Base-by-base conservation (phyloP, 768 basidiomycete genomes). In the Suillus decipiens region DNA sequence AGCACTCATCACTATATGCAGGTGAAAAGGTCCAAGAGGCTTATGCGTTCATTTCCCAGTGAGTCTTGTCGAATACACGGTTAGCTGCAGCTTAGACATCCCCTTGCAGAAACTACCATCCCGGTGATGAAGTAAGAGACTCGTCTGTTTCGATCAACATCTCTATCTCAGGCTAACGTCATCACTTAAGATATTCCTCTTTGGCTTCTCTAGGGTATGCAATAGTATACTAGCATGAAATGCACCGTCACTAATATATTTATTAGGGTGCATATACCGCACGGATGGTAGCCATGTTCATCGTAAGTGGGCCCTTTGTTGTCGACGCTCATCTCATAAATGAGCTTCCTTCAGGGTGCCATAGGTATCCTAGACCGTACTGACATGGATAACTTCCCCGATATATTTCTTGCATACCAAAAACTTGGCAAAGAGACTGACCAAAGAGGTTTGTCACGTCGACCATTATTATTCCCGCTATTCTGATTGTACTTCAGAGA, bases 41-140 rank as follows among this genome's bases (percentile, higher is more conserved):
- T 39, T 90, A 90, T 75, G 87, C 83, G n/a, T 92, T 92, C 70
- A 87, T 92, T 67, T 84, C 90, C 24, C 88, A 92, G 89, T 91
- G 68, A 73, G 89, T 77, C 17, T 17, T 53, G 5, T 28, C 37
- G 5, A 61, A 36, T 31, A 34, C n/a, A 8, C 5, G 22, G 24
- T 55, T 19, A 24, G 10, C 17, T 58, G 24, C 43, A n/a, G 60
- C 53, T 48, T 47, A 51, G 11, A 39, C 39, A 28, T 62, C 59
- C 28, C 2, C 43, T 15, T 45, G 47, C 64, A 92, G 89, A 65
- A 92, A 92, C 66, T 92, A 86, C 67, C 77, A 75, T 56, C 85
- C 85, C 17, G 89, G 88, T 56, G 90, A 92, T 73, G 89, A 92
- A 79, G 89, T 88, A 66, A 28, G 69, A 39, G 5, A 10, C 51